Percentiles rank a stretch among this genome's conserved stretches.
phyloP scores from a whole-genome alignment of 1,284 basidiomycete genomes.

The Afroboletus lepidellus region DNA sequence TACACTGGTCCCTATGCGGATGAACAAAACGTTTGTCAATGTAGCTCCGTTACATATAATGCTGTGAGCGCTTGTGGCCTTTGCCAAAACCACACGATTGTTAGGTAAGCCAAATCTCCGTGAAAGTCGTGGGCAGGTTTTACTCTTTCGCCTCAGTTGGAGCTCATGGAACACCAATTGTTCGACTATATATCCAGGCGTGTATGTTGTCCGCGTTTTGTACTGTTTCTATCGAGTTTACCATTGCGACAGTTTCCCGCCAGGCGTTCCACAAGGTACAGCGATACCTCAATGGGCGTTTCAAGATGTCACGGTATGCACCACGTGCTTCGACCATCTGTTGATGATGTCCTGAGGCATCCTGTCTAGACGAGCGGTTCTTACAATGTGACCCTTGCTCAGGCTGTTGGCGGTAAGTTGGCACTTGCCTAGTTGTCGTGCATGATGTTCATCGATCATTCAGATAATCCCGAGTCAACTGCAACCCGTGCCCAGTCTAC shows the following conservation, averaged over 20 bases:
- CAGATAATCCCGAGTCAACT: conserved; percentile 33
- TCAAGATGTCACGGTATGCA: conserved; percentile 31
- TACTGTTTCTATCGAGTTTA: conserved; percentile 3
- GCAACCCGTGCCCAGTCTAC: conserved; percentile 22
- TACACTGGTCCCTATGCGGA: conserved; percentile 25
- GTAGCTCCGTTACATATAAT: conserved; percentile 35
- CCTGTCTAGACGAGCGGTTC: conserved; percentile 11
- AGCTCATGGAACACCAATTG: conserved; percentile 29
- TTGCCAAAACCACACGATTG: conserved; percentile 31
- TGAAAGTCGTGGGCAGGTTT: background rate
- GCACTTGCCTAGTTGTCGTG: background rate
- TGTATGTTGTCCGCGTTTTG: conserved; percentile 14
- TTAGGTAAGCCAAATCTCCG: conserved; percentile 12
- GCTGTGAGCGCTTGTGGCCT: conserved; percentile 34
- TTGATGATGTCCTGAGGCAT: background rate
- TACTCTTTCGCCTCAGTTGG: conserved; percentile 27
- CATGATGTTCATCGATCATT: background rate
- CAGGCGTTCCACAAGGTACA: conserved; percentile 27
- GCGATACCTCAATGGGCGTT: conserved; percentile 34
- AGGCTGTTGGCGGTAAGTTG: conserved; percentile 24
- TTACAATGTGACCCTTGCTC: conserved; percentile 27
- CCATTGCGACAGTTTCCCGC: conserved; percentile 18
- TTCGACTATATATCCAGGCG: conserved; percentile 13
- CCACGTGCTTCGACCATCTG: background rate
- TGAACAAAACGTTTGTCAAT: conserved; percentile 28